Evolutionary conservation across 768 basidiomycete genomes (phyloP).

Genomic region (Tubosaeta brunneosetosa): DNA sequence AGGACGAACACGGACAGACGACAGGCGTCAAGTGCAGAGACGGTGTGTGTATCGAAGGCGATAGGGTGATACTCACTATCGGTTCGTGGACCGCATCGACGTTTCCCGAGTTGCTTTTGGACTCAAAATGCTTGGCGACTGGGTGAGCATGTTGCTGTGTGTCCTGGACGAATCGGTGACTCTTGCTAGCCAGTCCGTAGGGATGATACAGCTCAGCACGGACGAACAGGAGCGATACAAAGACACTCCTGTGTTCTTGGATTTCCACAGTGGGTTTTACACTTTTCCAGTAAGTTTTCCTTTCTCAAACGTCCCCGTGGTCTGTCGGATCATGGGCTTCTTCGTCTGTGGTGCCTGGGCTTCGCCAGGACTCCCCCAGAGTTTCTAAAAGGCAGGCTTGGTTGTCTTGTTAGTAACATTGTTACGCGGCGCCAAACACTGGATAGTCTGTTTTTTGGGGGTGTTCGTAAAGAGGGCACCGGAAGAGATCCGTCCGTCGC

Average conservation of each 20-base stretch:
- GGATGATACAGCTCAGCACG: conserved; percentile 64
- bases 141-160: conserved; percentile 46
- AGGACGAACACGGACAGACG: conserved; percentile 36
- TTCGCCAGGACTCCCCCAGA: not conserved
- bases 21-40: conserved; percentile 60
- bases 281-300: conserved; percentile 63
- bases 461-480: not conserved
- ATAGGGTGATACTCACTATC: conserved; percentile 63
- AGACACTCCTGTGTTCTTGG: conserved; percentile 62
- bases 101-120: conserved; percentile 57
- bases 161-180: not conserved
- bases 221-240: conserved; percentile 65
- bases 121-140: conserved; percentile 61
- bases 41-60: conserved; percentile 51
- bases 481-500: conserved; percentile 27
- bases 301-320: not conserved
- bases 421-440: not conserved
- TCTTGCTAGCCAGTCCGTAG: conserved; percentile 67
- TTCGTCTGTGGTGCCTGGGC: not conserved
- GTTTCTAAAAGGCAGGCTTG: not conserved
- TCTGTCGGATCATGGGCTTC: not conserved
- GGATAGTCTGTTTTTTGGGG: not conserved
- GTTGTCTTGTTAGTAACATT: not conserved
- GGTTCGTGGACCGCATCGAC: conserved; percentile 85
- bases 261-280: conserved; percentile 75